A percentile compares a stretch with the other conserved stretches of the same genome.
Evolutionary conservation across 2,329 filamentous ascomycete species (phyloP).

Genomic region (Penicillium sp.): DNA sequence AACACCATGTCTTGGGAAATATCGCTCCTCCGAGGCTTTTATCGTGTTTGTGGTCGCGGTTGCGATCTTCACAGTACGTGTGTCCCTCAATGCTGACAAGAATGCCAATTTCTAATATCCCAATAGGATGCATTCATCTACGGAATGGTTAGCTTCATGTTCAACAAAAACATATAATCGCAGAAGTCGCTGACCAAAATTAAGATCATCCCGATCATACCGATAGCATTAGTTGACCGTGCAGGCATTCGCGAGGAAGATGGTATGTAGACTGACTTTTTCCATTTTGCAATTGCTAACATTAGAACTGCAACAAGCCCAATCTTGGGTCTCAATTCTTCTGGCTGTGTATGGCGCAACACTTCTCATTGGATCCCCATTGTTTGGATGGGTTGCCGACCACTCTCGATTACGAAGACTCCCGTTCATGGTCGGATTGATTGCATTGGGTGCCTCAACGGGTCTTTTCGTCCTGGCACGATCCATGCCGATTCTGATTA

Average conservation of each 20-base stretch:
- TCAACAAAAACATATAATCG: too few relatives aligned
- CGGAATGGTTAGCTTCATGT: constrained; percentile 30
- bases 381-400: constrained; percentile 27
- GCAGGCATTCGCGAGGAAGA: constrained; percentile 33
- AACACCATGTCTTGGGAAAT: constrained; percentile 22
- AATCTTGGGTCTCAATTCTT: constrained; percentile 64
- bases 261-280: constrained; percentile 26
- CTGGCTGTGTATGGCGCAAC: constrained; percentile 65
- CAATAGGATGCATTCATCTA: constrained; percentile 39
- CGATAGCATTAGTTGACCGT: constrained; percentile 51
- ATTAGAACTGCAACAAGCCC: constrained; percentile 43
- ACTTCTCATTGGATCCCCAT: constrained; percentile 47
- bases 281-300: too few relatives aligned
- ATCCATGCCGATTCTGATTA: constrained; percentile 43
- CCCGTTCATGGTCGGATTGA: constrained; percentile 54
- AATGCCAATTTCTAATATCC: constrained; percentile 1
- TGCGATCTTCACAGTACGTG: constrained; percentile 40
- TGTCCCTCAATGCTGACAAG: neutral
- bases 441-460: constrained; percentile 49
- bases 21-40: constrained; percentile 38
- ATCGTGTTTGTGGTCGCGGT: constrained; percentile 36
- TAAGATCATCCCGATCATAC: constrained; percentile 62
- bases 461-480: constrained; percentile 50
- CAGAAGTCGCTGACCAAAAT: too few relatives aligned
- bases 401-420: constrained; percentile 50